Percentiles rank a stretch among this genome's conserved stretches.
Conservation (phyloP, 2,329 filamentous ascomycete species). For the Fusarium sp. region DNA sequence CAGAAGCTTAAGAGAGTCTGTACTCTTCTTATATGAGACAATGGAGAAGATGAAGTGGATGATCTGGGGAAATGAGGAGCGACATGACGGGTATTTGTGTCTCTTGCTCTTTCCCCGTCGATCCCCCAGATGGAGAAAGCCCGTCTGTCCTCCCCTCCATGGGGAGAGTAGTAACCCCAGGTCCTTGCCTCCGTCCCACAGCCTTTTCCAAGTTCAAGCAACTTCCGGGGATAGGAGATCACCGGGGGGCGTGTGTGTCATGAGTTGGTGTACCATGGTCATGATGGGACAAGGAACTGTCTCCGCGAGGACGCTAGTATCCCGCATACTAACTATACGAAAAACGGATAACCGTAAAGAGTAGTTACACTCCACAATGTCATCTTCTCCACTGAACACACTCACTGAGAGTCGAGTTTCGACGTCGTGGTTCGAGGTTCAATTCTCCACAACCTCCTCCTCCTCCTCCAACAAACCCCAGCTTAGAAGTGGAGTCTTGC, state of each 20-base stretch:
- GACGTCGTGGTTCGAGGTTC: conserved; percentile 14
- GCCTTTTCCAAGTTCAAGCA: not conserved
- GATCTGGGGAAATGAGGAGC: conserved; percentile 17
- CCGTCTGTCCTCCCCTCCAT: not conserved
- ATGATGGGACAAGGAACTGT: not conserved
- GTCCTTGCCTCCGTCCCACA: conserved; percentile 2
- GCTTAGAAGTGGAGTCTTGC: not conserved
- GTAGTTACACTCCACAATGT: not conserved
- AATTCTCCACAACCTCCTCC: conserved; percentile 5
- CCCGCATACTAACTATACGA: conserved; percentile 1
- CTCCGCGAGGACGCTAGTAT: not conserved
- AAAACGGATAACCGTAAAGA: not conserved
- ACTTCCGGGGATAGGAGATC: not conserved
- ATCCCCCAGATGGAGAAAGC: conserved; percentile 3
- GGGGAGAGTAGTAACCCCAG: not conserved
- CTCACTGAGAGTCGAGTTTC: not conserved
- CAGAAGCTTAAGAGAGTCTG: conserved; percentile 13
- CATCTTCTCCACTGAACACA: not conserved
- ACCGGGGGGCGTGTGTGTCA: not conserved
- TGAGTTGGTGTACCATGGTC: not conserved
- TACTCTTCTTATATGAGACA: conserved; percentile 10
- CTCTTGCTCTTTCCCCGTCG: not conserved
- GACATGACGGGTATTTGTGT: conserved; percentile 18
- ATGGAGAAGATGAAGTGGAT: conserved; percentile 2
- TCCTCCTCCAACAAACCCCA: conserved; percentile 5